These are phyloP conservation scores for Fagopyrum homotropicum DNA, from an alignment of 148 eudicot genomes.

Conservation along the genomic window DNA sequence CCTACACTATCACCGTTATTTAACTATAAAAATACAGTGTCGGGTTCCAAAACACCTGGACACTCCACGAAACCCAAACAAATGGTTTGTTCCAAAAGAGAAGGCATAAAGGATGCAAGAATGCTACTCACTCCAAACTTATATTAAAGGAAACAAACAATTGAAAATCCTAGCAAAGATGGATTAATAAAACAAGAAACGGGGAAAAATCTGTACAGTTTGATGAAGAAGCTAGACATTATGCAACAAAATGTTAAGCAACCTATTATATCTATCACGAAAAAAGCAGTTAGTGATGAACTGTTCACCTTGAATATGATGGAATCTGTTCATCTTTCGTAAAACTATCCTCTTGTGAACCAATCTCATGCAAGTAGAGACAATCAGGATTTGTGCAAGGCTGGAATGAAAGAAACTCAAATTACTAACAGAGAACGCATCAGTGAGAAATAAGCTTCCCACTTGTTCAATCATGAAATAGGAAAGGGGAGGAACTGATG, in stretches of 20 bases:
- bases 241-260: background rate
- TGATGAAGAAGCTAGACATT: background rate
- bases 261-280: background rate
- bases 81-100: background rate
- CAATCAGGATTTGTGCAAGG: slow-evolving; percentile 95
- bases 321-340: slow-evolving; percentile 89
- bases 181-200: background rate
- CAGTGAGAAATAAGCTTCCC: background rate
- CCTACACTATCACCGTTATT: too few relatives aligned
- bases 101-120: background rate
- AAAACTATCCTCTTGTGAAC: slow-evolving; percentile 86
- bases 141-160: background rate
- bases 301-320: slow-evolving; percentile 68
- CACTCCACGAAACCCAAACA: background rate
- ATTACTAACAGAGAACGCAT: background rate
- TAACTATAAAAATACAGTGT: too few relatives aligned
- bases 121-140: background rate
- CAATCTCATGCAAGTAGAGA: slow-evolving; percentile 92
- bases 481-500: background rate
- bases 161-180: background rate
- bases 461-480: background rate
- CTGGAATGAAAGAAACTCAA: slow-evolving; percentile 33
- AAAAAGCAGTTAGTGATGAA: background rate
- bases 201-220: background rate
- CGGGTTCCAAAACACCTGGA: background rate